A percentile compares a stretch with the other conserved stretches of the same genome.
Evolutionary conservation across 2,329 filamentous ascomycete species (phyloP).

Genomic region (Exophiala dermatitidis): DNA sequence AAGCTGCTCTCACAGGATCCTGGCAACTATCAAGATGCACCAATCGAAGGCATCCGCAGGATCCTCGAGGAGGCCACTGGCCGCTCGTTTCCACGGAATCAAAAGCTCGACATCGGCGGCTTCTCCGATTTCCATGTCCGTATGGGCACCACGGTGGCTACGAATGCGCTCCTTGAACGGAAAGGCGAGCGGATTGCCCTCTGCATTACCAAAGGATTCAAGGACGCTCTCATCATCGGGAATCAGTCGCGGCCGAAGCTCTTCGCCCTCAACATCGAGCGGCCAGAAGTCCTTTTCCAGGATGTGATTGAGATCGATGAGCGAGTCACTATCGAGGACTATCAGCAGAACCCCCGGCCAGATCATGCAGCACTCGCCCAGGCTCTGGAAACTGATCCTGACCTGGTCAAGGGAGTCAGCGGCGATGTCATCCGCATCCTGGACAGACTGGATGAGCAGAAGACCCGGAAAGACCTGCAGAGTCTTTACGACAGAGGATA

Average conservation of each 20-base stretch:
- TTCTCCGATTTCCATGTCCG: slow-evolving; percentile 49
- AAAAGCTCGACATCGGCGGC: slow-evolving; percentile 31
- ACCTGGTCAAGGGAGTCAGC: slow-evolving; percentile 4
- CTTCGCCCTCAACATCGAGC: slow-evolving; percentile 79
- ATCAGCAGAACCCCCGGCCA: slow-evolving; percentile 3
- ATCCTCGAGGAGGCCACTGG: slow-evolving; percentile 39
- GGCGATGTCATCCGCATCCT: slow-evolving; percentile 11
- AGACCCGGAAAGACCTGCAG: slow-evolving; percentile 53
- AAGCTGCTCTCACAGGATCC: slow-evolving; percentile 37
- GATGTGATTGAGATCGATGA: slow-evolving; percentile 80
- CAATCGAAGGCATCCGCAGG: slow-evolving; percentile 56
- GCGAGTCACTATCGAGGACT: slow-evolving; percentile 51
- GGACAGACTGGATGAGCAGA: slow-evolving; percentile 38
- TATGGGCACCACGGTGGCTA: slow-evolving; percentile 88
- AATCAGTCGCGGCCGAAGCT: slow-evolving; percentile 86
- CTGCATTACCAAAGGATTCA: slow-evolving; percentile 80
- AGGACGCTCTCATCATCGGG: slow-evolving; percentile 78
- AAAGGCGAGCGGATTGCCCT: slow-evolving; percentile 84
- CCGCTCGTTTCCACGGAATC: slow-evolving; percentile 32
- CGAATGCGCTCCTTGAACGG: slow-evolving; percentile 64
- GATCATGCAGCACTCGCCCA: neutral
- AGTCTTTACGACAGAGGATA: slow-evolving; percentile 30
- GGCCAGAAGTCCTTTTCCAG: slow-evolving; percentile 79
- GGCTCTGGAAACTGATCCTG: neutral
- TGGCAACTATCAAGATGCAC: slow-evolving; percentile 41